phyloP scores from a whole-genome alignment of 495 filamentous ascomycete species.

The Polyplosphaeria fusca region DNA sequence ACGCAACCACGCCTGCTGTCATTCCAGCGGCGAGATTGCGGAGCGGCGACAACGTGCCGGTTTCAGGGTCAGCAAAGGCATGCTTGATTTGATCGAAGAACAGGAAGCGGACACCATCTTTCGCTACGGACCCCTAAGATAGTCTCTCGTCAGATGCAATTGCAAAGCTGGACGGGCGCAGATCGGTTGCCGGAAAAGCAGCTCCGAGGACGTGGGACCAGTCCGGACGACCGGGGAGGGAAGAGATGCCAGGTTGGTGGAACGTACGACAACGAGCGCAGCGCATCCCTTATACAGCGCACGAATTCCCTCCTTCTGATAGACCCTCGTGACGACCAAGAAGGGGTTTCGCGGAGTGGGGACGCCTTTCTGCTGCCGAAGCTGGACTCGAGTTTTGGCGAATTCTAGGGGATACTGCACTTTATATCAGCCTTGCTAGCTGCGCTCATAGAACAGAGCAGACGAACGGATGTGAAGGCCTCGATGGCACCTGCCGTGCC shows the following conservation, averaged over 20 bases:
- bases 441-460: not conserved
- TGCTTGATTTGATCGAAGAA: slow-evolving; percentile 64
- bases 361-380: slow-evolving; percentile 48
- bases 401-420: slow-evolving; percentile 64
- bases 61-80: slow-evolving; percentile 54
- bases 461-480: slow-evolving; percentile 49
- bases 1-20: slow-evolving; percentile 58
- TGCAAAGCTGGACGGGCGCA: not conserved
- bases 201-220: not conserved
- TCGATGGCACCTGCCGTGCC: slow-evolving; percentile 56
- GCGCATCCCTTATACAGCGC: slow-evolving; percentile 65
- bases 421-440: not conserved
- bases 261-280: slow-evolving; percentile 54
- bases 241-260: not conserved
- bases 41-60: slow-evolving; percentile 52
- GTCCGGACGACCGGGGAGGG: not conserved
- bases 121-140: slow-evolving; percentile 53
- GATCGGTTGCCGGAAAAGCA: slow-evolving; percentile 10
- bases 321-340: slow-evolving; percentile 48
- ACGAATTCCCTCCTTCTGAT: slow-evolving; percentile 52
- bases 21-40: slow-evolving; percentile 61
- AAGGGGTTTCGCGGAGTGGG: slow-evolving; percentile 53
- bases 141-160: not conserved
- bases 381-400: slow-evolving; percentile 63
- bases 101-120: slow-evolving; percentile 65